Conservation (phyloP, 108 stramenopile genomes). For the Epithemia pelagica region DNA sequence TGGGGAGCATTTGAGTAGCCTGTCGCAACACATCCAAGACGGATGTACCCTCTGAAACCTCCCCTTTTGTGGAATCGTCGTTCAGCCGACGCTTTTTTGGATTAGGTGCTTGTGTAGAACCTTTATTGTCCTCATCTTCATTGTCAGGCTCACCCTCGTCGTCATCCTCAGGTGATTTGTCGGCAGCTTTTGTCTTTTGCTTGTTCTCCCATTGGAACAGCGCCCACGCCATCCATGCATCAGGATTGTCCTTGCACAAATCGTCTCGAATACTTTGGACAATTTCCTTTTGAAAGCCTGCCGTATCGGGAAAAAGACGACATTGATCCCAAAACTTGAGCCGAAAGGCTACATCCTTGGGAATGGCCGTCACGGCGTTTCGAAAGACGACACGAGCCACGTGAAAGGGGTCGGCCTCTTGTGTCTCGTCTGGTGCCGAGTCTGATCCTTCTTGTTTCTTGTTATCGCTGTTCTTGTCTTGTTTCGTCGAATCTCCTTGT, state of each 20-base stretch:
- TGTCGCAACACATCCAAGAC: conserved; percentile 46
- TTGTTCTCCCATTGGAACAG: conserved; percentile 8
- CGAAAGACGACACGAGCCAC: conserved; percentile 52
- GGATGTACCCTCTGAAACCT: conserved; percentile 17
- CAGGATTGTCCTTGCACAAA: conserved; percentile 45
- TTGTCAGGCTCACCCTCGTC: background rate
- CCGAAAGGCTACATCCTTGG: conserved; percentile 51
- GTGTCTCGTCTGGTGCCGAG: background rate
- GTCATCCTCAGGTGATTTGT: conserved; percentile 16
- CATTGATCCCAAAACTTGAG: conserved; percentile 69
- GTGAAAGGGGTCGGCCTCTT: conserved; percentile 5
- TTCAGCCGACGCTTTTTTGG: conserved; percentile 8
- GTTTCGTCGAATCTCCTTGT: background rate
- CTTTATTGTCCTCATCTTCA: conserved; percentile 3
- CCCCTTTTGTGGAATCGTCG: background rate
- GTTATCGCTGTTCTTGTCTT: conserved; percentile 4
- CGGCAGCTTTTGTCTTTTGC: conserved; percentile 6
- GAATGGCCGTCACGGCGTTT: conserved; percentile 70
- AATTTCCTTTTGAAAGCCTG: conserved; percentile 39
- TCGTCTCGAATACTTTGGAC: conserved; percentile 45
- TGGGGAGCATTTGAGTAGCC: conserved; percentile 45
- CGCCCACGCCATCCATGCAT: conserved; percentile 80
- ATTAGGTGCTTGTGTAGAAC: conserved; percentile 1
- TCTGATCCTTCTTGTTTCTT: conserved; percentile 1
- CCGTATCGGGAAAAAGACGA: conserved; percentile 57